Base-by-base conservation (phyloP, 306 rosid genomes). In the Luffa acutangula region DNA sequence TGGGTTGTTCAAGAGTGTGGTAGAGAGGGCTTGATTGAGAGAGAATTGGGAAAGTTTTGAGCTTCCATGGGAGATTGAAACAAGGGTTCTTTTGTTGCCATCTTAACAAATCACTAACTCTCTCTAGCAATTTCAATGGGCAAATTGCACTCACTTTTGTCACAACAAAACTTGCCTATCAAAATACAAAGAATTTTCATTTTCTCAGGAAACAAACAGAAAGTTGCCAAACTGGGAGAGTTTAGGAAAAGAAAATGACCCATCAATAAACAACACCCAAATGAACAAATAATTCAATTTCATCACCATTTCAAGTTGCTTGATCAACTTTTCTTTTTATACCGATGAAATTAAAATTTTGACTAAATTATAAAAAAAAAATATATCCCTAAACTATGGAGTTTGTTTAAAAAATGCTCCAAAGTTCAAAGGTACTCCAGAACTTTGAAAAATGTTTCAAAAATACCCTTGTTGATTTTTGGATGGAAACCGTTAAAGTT, bases 61-160 rank as follows among this genome's bases (percentile, higher is more conserved):
- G 81, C 87, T 90, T 96, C 98, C 99, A 96, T 77, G 98, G 93
- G 45, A 96, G 86, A 7, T 48, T 72, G 53, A 91, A 81, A 14
- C 88, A 87, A 5, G 98, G 94, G 52, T 93, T 86, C 33, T 83
- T 87, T 15, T 90, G 84, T 78, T 96, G 89, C 99, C 99, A 96
- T 82, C 99, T 91, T 13, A 96, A 79, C 81, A 96, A 84, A 77
- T 93, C 98, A 71, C 99, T 91, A 0, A 87, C 77, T 64, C 93
- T 82, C 80, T 91, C 88, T 0, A 96, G 82, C 36, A 93, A 66
- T 13, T 79, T 86, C 93, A 88, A 82, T 45, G 99, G 99, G 36
- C 98, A 96, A 63, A 96, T 89, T 25, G 98, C 98, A 4, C 94
- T 90, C 79, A 96, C 92, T 80, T 95, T 93, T 75, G 88, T 86